These are phyloP conservation scores for Copromyces sp. DNA, from an alignment of 495 filamentous ascomycete genomes.

Conservation along the genomic window DNA sequence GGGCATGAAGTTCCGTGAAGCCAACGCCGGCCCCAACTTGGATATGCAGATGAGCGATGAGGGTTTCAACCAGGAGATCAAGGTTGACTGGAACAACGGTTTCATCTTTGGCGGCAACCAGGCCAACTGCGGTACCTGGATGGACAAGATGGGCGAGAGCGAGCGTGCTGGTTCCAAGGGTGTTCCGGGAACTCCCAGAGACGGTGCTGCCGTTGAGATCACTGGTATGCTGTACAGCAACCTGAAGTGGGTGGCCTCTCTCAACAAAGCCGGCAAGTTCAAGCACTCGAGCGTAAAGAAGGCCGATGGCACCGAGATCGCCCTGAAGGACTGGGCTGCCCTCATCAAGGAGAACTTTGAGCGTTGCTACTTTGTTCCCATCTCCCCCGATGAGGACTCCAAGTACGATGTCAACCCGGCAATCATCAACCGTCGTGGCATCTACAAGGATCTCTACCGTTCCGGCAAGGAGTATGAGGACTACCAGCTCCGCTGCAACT, in stretches of 20 bases:
- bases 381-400: slow-evolving; percentile 52
- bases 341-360: slow-evolving; percentile 84
- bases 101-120: slow-evolving; percentile 92
- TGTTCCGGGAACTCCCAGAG: slow-evolving; percentile 88
- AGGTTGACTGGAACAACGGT: slow-evolving; percentile 86
- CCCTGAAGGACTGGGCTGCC: slow-evolving; percentile 70
- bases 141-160: slow-evolving; percentile 99
- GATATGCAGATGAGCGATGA: slow-evolving; percentile 90
- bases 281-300: slow-evolving; percentile 59
- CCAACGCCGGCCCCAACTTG: slow-evolving; percentile 78
- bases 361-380: slow-evolving; percentile 76
- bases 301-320: slow-evolving; percentile 48
- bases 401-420: slow-evolving; percentile 70
- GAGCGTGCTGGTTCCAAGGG: slow-evolving; percentile 84
- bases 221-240: slow-evolving; percentile 86
- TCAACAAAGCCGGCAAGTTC: slow-evolving; percentile 58
- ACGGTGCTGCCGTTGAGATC: slow-evolving; percentile 93
- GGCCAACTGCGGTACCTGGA: slow-evolving; percentile 96
- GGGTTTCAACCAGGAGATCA: slow-evolving; percentile 84
- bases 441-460: slow-evolving; percentile 94
- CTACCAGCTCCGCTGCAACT: slow-evolving; percentile 92
- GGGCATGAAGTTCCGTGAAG: slow-evolving; percentile 85
- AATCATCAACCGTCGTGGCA: slow-evolving; percentile 78
- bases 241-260: slow-evolving; percentile 62
- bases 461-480: slow-evolving; percentile 94